Evolutionary conservation across 2,329 filamentous ascomycete genomes (phyloP), one percentile per base, ranked within the genome.

Genomic region (Fusarium cicatricum): DNA sequence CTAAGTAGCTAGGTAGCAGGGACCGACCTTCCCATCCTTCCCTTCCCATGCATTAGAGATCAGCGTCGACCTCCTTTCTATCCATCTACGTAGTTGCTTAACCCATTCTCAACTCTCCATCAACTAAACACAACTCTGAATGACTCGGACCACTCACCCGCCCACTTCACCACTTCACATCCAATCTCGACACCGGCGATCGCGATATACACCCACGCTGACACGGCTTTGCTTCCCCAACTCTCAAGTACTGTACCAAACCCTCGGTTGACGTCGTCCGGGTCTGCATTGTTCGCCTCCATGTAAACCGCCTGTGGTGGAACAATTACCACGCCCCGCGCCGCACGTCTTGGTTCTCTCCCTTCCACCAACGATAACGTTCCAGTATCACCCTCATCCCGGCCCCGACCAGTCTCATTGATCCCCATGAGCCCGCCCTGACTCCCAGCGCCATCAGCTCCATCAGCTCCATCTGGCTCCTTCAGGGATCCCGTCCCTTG

Each of bases 351-450:
- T 38, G 23, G 52, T 48, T 48, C 40, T 45, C 32, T 41, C 54
- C 60, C 66, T 69, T 69, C 66, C 69, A 70, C 68, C 68, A 70
- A 70, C 68, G 58, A 58, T 40, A 70, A 39, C 21, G 16, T 53
- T 50, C 34, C 33, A 52, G 49, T 54, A 55, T 54, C 32, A 31
- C 45, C 32, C 37, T 31, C 40, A 62, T 55, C 66, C 66, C 34
- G 52, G 66, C 51, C 58, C 33, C 59, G 44, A 19, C 57, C 47
- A 60, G 33, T 64, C 50, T 50, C 47, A 55, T 64, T 63, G 59
- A 66, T 53, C 53, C 55, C 52, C 48, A 53, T 43, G 26, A 60
- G 49, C 33, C 49, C 33, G 52, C 45, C 45, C 60, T 54, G 41
- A 52, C 45, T 29, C 55, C 36, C 58, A 61, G 33, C 43, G 47